phyloP scores from a whole-genome alignment of 331 rosid species.

The Dryas integrifolia region DNA sequence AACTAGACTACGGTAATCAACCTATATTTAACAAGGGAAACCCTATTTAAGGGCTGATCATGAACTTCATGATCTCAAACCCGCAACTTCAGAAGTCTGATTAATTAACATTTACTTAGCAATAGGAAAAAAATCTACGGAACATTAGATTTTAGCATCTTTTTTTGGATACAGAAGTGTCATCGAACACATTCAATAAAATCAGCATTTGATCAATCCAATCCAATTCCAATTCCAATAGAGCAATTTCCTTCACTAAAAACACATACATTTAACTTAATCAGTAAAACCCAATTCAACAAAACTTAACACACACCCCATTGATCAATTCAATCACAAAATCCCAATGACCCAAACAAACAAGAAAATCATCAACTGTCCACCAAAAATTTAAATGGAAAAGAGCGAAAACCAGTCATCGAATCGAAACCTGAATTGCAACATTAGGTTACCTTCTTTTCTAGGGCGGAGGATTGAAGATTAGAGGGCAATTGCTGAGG shows the following conservation, averaged over 20 bases:
- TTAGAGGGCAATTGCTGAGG: constrained; percentile 57
- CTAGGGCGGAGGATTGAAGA: constrained; percentile 46
- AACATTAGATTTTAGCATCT: neutral
- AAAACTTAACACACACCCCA: neutral
- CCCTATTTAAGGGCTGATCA: neutral
- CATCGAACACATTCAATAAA: neutral
- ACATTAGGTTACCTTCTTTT: constrained; percentile 59
- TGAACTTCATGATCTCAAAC: neutral
- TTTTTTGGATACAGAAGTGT: neutral
- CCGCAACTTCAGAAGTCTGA: neutral
- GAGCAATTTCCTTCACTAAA: no score
- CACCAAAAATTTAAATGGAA: no score
- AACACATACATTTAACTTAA: neutral
- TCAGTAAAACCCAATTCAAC: neutral
- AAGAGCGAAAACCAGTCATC: neutral
- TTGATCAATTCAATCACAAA: neutral
- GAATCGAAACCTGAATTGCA: neutral
- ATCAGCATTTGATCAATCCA: neutral
- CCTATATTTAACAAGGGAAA: neutral
- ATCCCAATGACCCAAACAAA: neutral
- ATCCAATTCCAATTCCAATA: neutral
- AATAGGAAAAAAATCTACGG: neutral
- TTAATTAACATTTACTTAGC: neutral
- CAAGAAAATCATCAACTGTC: neutral
- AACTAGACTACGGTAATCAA: neutral